These are phyloP conservation scores for Echinochloa phyllopogon DNA, from an alignment of 176 grass and related monocot species.

Conservation along the genomic window DNA sequence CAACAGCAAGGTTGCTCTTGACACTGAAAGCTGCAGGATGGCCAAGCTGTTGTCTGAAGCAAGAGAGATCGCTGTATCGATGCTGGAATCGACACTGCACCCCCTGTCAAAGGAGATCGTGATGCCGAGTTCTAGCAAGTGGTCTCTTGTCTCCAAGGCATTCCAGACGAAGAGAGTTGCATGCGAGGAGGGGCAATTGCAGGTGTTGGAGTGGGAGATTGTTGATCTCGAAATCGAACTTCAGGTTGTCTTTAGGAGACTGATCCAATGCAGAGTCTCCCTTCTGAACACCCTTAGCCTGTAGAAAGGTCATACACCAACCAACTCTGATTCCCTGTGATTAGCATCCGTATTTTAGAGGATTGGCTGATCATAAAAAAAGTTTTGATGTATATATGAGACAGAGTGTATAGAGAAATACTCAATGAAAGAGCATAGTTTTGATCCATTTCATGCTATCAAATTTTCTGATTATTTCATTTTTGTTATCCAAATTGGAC, in stretches of 20 bases:
- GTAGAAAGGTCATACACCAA: conserved; percentile 29
- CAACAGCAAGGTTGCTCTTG: not conserved
- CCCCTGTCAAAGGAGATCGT: conserved; percentile 7
- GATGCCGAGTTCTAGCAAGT: conserved; percentile 13
- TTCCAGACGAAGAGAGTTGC: conserved; percentile 16
- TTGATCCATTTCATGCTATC: conserved; percentile 19
- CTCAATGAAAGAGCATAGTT: conserved; percentile 31
- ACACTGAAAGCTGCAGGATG: conserved; percentile 16
- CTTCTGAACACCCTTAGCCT: conserved; percentile 45
- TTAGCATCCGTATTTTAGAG: conserved; percentile 19
- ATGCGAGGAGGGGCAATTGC: conserved; percentile 27
- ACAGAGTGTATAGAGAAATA: conserved; percentile 13
- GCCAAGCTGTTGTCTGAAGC: conserved; percentile 26
- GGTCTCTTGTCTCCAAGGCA: conserved; percentile 33
- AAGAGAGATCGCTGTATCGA: conserved; percentile 5
- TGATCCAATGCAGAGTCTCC: conserved; percentile 40
- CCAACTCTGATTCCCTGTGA: conserved; percentile 9
- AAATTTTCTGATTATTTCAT: not conserved
- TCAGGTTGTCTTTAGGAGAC: conserved; percentile 39
- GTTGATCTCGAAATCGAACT: conserved; percentile 19
- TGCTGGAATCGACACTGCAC: conserved; percentile 10
- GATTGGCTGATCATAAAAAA: not conserved
- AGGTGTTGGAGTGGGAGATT: conserved; percentile 40
- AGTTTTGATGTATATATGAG: conserved; percentile 34
- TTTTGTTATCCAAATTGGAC: not conserved